Base-by-base conservation (phyloP, 306 rosid genomes). In the Arachis hypogaea region DNA sequence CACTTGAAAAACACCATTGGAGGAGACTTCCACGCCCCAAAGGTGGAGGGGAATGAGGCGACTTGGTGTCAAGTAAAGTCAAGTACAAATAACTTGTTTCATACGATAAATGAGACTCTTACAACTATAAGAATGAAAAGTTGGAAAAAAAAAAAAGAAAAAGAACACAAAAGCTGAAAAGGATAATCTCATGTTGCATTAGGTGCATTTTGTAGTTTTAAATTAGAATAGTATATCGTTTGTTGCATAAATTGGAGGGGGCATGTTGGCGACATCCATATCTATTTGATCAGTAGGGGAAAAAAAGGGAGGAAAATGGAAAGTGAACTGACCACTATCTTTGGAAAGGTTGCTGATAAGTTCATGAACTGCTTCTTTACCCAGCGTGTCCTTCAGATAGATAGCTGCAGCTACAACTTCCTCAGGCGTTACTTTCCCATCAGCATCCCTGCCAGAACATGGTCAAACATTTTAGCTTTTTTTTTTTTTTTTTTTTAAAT, bases 361-460 rank as follows among this genome's bases (percentile, higher is more conserved):
- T 51, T 92, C 96, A 66, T 92, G 86, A 69, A 92, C 80, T 73
- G 88, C 96, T 72, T 92, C 97, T 72, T 92, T 89, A 67, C 88
- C 89, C 56, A 92, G 72, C 4, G 93, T 89, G 72, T 92, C 90
- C 85, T 92, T 87, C 75, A 92, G 72, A 84, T 92, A 92, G 58
- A 76, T 86, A 12, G 96, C 90, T 58, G 97, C 96, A 58, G 88
- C 81, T 11, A 85, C 90, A 71, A 92, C 97, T 85, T 92, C 97
- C 83, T 89, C 96, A 8, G 96, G 90, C 66, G 93, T 83, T 50
- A 92, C 97, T 83, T 92, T 92, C 54, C 96, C 97, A 70, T 89
- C 97, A 75, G 81, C 85, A 89, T 92, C 96, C 82, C 96, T 92
- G 87, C 85, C 54, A 59, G 38, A 76, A 69, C 54, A 85, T 54